These are phyloP conservation scores for Raphanus sativus DNA, from an alignment of 345 rosid species.

Conservation along the genomic window DNA sequence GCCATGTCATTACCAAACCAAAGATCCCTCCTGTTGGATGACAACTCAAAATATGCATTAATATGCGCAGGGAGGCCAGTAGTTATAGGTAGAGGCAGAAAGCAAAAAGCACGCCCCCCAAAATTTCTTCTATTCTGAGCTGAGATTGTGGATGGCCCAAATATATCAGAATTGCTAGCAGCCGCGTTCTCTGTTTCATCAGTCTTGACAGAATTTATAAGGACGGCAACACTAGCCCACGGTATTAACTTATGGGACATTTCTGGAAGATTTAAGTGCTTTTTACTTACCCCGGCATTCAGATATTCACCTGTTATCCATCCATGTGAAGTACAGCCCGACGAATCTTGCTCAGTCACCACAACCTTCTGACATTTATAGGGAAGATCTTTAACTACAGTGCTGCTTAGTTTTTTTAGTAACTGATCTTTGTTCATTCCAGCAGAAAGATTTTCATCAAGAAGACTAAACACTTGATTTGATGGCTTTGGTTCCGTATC, in stretches of 20 bases:
- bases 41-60: constrained; percentile 92
- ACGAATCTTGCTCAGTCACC: constrained; percentile 69
- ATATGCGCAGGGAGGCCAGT: constrained; percentile 92
- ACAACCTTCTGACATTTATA: constrained; percentile 73
- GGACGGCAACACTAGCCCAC: constrained; percentile 95
- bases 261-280: constrained; percentile 41
- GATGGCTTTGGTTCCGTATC: constrained; percentile 48
- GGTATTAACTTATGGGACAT: constrained; percentile 75
- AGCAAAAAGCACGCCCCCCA: constrained; percentile 95
- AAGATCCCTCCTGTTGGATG: constrained; percentile 94
- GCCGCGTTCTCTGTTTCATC: constrained; percentile 28
- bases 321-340: constrained; percentile 62
- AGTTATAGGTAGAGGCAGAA: constrained; percentile 81
- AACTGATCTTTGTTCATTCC: constrained; percentile 77
- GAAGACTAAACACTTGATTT: constrained; percentile 58
- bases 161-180: constrained; percentile 42
- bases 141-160: constrained; percentile 52
- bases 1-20: constrained; percentile 99
- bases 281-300: constrained; percentile 51
- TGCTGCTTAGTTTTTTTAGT: constrained; percentile 64
- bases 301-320: constrained; percentile 92
- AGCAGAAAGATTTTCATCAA: constrained; percentile 54
- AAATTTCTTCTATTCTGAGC: constrained; percentile 52
- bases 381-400: constrained; percentile 56
- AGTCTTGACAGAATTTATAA: constrained; percentile 59